phyloP scores from a whole-genome alignment of 805 yeast species.

The Starmerella potacharoeniae region DNA sequence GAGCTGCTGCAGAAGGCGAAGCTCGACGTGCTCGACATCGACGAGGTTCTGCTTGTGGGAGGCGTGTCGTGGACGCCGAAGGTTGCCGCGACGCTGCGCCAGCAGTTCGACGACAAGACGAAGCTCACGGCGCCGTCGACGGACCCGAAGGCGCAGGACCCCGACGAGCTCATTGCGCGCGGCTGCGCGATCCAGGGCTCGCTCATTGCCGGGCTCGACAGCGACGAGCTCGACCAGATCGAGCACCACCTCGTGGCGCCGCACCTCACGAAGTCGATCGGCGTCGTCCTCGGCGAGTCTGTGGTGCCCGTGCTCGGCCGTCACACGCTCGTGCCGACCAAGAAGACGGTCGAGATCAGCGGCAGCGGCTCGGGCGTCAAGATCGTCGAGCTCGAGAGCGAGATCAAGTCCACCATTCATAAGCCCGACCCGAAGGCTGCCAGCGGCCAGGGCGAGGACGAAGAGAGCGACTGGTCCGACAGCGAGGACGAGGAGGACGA shows the following conservation, averaged over 20 bases:
- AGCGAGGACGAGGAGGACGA: slow-evolving; percentile 79
- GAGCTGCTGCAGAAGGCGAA: slow-evolving; percentile 68
- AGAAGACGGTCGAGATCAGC: slow-evolving; percentile 55
- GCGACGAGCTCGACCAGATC: slow-evolving; percentile 66
- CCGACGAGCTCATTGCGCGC: slow-evolving; percentile 79
- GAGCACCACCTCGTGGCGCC: slow-evolving; percentile 54
- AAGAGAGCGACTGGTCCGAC: slow-evolving; percentile 40
- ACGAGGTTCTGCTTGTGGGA: slow-evolving; percentile 85
- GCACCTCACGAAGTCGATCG: slow-evolving; percentile 74
- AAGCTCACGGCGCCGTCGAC: slow-evolving; percentile 63
- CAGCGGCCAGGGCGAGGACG: slow-evolving; percentile 39
- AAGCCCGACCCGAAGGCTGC: slow-evolving; percentile 54
- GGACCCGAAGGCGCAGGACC: slow-evolving; percentile 70
- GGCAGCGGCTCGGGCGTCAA: slow-evolving; percentile 50
- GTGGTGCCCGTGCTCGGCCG: slow-evolving; percentile 64
- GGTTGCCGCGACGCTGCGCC: slow-evolving; percentile 61
- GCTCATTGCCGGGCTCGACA: slow-evolving; percentile 62
- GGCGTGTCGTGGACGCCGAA: slow-evolving; percentile 91
- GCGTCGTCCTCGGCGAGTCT: slow-evolving; percentile 60
- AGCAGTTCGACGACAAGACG: slow-evolving; percentile 63
- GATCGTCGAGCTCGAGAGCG: slow-evolving; percentile 62
- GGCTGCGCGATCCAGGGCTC: slow-evolving; percentile 98
- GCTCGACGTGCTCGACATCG: slow-evolving; percentile 72
- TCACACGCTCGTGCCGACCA: slow-evolving; percentile 85
- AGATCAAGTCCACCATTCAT: slow-evolving; percentile 70